Base-by-base conservation (phyloP, 805 yeast species). In the Saccharomycopsis fibuligera region DNA sequence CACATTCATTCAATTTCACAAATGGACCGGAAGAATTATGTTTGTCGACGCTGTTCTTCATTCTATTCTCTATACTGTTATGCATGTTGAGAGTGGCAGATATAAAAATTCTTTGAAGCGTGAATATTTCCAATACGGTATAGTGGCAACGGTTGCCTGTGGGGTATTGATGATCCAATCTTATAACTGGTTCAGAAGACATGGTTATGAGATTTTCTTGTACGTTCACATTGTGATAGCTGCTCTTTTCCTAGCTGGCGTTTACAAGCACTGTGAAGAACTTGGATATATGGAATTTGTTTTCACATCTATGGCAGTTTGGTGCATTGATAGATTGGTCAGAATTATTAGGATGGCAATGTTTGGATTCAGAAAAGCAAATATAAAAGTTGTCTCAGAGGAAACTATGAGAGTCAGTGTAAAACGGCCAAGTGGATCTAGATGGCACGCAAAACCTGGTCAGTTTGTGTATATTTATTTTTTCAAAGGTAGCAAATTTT, bases 291-390 rank as follows among this genome's bases (percentile, higher is more conserved):
- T 72, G 57, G 74, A 69, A 48, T 77, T 72, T 66, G 57, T 74
- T 21, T 78, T 76, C 48, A 73, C 79, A 2, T 59, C 81, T 6
- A 72, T 78, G 51, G 81, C 78, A 0, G 68, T 87, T 9, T 88
- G 96, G 96, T 73, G 68, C 1, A 70, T 78, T 56, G 95, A 88
- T 59, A 68, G 91, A 48, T 53, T 78, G 0, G 57, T 75, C 10
- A 72, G 96, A 55, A 51, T 81, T 9, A 64, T 72, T 1, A 72
- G 87, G 46, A 62, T 86, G 2, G 45, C 73, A 10, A 58, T 67
- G 29, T 81, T 83, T 53, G 96, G 96, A n/a, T 35, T 57, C 16
- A 55, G 51, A 40, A 29, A 43, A 3, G 63, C 64, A 14, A 36
- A 52, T 6, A 47, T 62, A 4, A 52, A 51, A 25, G 44, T 48